Base-by-base conservation (phyloP, 345 rosid genomes). In the Boechera divaricarpa region DNA sequence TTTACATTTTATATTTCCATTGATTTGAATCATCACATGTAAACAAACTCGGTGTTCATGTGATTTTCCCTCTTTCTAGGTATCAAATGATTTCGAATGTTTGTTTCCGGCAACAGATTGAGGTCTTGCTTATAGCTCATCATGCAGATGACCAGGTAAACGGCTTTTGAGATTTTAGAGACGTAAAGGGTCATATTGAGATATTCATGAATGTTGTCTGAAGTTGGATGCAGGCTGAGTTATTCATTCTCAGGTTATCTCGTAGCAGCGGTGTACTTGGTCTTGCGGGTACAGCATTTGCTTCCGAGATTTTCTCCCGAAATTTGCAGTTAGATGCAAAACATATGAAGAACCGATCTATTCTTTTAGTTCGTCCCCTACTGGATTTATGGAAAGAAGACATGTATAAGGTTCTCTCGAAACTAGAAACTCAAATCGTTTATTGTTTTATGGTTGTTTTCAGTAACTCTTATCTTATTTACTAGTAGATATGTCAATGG, bases 191-290 rank as follows among this genome's bases (percentile, higher is more conserved):
- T 51, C 5, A 66, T 63, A 35, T 48, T 5, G 16, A 61, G 29
- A 41, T 69, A 10, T 69, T 62, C 48, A 63, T 74, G 62, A 9
- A 9, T 83, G 53, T 58, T 44, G 61, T 77, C 32, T 81, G 74
- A 60, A 69, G 68, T 60, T 64, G 54, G 57, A 71, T 90, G 84
- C 94, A 94, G 98, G 94, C 92, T 32, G 97, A 94, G 87, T 77
- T 88, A 66, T 90, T 94, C 75, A 77, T 94, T 80, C 90, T 92
- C 49, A 84, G 98, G 84, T 73, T 93, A 79, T 94, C 98, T 62
- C 97, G 98, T 29, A 83, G 83, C 82, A 92, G 97, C 29, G 94
- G 98, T n/a, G 91, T 94, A 69, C 97, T 94, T 77, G 98, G 97
- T 38, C 98, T 94, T 77, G 93, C 96, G 47, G 95, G 97, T 58